Evolutionary conservation across 2,329 filamentous ascomycete species (phyloP), one percentile per base, ranked within the genome.

Genomic region (Botrytis hyacinthi): DNA sequence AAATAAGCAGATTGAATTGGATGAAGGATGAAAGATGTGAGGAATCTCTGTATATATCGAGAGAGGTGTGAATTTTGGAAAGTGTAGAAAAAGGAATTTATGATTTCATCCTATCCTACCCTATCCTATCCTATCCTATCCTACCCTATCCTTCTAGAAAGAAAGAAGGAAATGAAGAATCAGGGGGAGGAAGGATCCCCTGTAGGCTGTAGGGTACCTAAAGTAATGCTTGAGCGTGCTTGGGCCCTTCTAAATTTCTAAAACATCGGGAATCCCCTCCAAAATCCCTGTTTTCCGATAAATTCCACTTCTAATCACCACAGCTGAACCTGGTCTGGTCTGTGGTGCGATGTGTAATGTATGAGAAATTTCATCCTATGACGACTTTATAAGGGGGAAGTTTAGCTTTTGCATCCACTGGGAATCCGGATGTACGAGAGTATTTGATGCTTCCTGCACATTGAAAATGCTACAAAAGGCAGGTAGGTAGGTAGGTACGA

Each of bases 281-380:
- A 4, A 54, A 29, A 67, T 29, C 65, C 65, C 46, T 54, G 65
- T 67, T 48, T 67, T 54, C 65, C 65, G 65, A 54, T 12, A 67
- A 54, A 54, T 67, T 54, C 46, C 65, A 54, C 65, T 18, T 67
- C 26, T 32, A 29, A 46, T n/a, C 22, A 51, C 63, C 9, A 37
- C 12, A 40, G 22, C 44, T 67, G 32, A 67, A 67, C 44, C 63
- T 37, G 63, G 48, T 48, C 46, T 57, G n/a, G n/a, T 29, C 14
- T 57, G 51, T 14, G 12, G 46, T 51, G 46, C 46, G 10, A 51
- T 26, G 46, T 10, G 46, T 48, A 48, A 48, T 60, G 57, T 35
- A 35, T 12, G 32, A 60, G 57, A 7, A 29, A 35, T 48, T 26
- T 26, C 44, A 66, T 40, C 14, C 46, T 54, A 67, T 67, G 65